phyloP scores from a whole-genome alignment of 2,329 filamentous ascomycete genomes.

The Aschersonia sp. region DNA sequence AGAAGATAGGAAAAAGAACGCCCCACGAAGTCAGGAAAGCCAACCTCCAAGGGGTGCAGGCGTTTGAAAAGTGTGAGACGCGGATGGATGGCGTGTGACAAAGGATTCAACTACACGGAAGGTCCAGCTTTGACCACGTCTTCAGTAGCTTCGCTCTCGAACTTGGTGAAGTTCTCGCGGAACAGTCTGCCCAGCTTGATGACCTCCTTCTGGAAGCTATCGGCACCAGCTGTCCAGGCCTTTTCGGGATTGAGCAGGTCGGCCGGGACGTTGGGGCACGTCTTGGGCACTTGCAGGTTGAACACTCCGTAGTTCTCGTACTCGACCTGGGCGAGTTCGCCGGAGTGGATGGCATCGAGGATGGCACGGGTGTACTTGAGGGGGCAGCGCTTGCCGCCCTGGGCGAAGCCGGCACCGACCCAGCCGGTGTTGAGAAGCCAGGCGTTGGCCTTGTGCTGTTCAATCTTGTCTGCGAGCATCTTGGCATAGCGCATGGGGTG shows the following conservation, averaged over 20 bases:
- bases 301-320: slow-evolving; percentile 95
- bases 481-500: slow-evolving; percentile 98
- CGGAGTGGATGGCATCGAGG: slow-evolving; percentile 93
- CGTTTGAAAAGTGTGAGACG: background rate
- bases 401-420: slow-evolving; percentile 82
- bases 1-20: background rate
- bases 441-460: slow-evolving; percentile 85
- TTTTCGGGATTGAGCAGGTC: slow-evolving; percentile 92
- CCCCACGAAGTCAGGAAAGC: background rate
- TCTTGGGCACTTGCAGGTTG: slow-evolving; percentile 91
- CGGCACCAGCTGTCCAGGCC: slow-evolving; percentile 71
- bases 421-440: slow-evolving; percentile 98
- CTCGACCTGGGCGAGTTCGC: slow-evolving; percentile 82
- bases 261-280: slow-evolving; percentile 73
- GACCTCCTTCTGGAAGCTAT: slow-evolving; percentile 77
- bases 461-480: slow-evolving; percentile 98
- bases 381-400: slow-evolving; percentile 91
- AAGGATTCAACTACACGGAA: slow-evolving; percentile 10
- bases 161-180: slow-evolving; percentile 96
- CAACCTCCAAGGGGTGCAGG: too few species aligned
- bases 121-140: slow-evolving; percentile 61
- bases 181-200: slow-evolving; percentile 82
- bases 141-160: slow-evolving; percentile 66
- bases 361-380: slow-evolving; percentile 98
- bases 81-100: background rate